These are phyloP conservation scores for Tubosaeta brunneosetosa DNA, from an alignment of 768 basidiomycete species.

Conservation along the genomic window DNA sequence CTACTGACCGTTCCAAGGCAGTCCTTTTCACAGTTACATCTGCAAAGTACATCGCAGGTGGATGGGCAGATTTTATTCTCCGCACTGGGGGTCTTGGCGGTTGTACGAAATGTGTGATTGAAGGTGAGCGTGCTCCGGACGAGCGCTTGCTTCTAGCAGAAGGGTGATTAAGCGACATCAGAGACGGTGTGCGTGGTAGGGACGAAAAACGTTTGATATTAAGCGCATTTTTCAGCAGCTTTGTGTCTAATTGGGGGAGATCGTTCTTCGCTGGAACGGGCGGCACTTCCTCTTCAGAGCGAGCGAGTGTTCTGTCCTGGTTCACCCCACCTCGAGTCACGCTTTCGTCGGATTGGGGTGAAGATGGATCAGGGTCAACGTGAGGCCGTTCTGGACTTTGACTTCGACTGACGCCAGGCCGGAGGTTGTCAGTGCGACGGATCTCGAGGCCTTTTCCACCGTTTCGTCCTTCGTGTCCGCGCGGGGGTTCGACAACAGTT, in stretches of 20 bases:
- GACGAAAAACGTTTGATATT: slow-evolving; percentile 46
- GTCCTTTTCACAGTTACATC: slow-evolving; percentile 57
- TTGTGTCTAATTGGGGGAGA: slow-evolving; percentile 20
- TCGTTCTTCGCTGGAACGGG: slow-evolving; percentile 30
- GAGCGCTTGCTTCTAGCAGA: slow-evolving; percentile 22
- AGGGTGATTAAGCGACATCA: slow-evolving; percentile 36
- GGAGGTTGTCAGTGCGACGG: slow-evolving; percentile 24
- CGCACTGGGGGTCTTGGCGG: slow-evolving; percentile 20
- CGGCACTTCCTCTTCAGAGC: slow-evolving; percentile 19
- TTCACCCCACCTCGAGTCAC: slow-evolving; percentile 13
- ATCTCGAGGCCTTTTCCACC: slow-evolving; percentile 28
- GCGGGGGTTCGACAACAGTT: slow-evolving; percentile 38
- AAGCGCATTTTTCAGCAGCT: slow-evolving; percentile 22
- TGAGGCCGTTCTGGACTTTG: slow-evolving; percentile 13
- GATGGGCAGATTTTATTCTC: slow-evolving; percentile 41
- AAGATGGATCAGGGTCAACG: slow-evolving; percentile 8
- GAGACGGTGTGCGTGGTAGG: slow-evolving; percentile 64
- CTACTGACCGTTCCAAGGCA: slow-evolving; percentile 60
- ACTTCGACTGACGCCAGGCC: slow-evolving; percentile 1
- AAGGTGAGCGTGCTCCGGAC: slow-evolving; percentile 24
- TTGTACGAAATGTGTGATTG: slow-evolving; percentile 31
- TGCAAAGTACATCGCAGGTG: slow-evolving; percentile 64
- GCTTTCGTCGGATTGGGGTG: slow-evolving; percentile 21
- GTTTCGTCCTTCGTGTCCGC: slow-evolving; percentile 29
- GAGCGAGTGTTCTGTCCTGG: slow-evolving; percentile 13